Evolutionary conservation across 1,139 yeast species (phyloP).

Genomic region (Arxiozyma telluris): DNA sequence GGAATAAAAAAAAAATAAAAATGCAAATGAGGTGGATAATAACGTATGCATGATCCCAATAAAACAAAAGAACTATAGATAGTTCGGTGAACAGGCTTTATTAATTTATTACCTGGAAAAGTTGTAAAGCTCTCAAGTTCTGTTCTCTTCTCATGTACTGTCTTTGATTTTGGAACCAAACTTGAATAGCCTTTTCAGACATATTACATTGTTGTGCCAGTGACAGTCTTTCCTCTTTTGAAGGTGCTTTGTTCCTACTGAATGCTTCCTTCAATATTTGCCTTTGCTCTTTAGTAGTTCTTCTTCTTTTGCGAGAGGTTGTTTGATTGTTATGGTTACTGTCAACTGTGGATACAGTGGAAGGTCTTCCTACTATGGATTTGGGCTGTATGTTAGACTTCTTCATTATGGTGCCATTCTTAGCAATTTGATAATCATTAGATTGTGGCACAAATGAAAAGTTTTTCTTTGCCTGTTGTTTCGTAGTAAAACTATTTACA

Average conservation of each 20-base stretch:
- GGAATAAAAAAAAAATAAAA: neutral
- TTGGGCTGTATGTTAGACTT: neutral
- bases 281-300: conserved; percentile 82
- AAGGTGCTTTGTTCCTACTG: conserved; percentile 66
- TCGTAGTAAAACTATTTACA: neutral
- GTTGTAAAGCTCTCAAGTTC: conserved; percentile 2
- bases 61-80: too few species aligned
- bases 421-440: neutral
- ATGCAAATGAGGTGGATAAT: neutral
- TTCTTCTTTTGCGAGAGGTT: conserved; percentile 54
- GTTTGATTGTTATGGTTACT: neutral
- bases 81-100: neutral
- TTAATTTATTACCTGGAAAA: conserved; percentile 1
- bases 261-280: conserved; percentile 72
- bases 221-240: conserved; percentile 59
- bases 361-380: neutral
- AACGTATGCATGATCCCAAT: too few species aligned
- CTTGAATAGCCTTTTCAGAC: conserved; percentile 92
- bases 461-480: neutral
- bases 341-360: too few species aligned
- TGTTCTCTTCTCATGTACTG: conserved; percentile 46
- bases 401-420: neutral
- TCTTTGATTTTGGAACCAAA: conserved; percentile 94
- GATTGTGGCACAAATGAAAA: neutral
- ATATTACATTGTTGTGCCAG: conserved; percentile 72